Conservation (phyloP, 2,329 filamentous ascomycete species). For the Aspergillus fijiensis region DNA sequence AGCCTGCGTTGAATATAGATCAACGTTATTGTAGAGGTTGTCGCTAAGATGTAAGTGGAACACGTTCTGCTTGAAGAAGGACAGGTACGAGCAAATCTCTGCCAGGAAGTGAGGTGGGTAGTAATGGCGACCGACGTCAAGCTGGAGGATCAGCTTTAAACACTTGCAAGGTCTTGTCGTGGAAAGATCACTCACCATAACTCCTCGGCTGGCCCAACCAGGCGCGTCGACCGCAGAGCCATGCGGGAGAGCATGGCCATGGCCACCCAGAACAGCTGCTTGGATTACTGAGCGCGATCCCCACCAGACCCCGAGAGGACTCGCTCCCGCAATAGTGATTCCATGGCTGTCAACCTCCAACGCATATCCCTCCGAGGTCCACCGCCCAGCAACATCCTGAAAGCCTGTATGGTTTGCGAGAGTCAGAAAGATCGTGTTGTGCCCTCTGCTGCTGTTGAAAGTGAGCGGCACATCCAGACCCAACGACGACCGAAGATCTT, state of each 20-base stretch:
- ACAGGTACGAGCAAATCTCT: constrained; percentile 57
- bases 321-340: constrained; percentile 51
- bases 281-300: constrained; percentile 56
- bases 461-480: constrained; percentile 23
- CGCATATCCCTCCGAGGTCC: constrained; percentile 52
- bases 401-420: constrained; percentile 44
- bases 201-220: constrained; percentile 51
- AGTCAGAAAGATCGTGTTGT: constrained; percentile 48
- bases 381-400: constrained; percentile 47
- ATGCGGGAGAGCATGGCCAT: constrained; percentile 39
- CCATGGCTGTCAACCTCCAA: constrained; percentile 44
- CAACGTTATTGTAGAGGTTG: constrained; percentile 46
- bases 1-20: constrained; percentile 47
- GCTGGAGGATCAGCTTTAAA: constrained; percentile 28
- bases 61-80: constrained; percentile 59
- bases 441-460: constrained; percentile 18
- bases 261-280: constrained; percentile 38
- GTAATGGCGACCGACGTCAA: constrained; percentile 53
- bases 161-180: too few relatives aligned
- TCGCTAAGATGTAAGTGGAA: constrained; percentile 58
- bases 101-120: constrained; percentile 54
- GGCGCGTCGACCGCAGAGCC: constrained; percentile 50
- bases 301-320: constrained; percentile 56
- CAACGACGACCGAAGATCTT: constrained; percentile 31
- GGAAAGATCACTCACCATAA: constrained; percentile 33